Evolutionary conservation across 164 flowering plant species (phyloP), one percentile per base, ranked within the genome.

Genomic region (Amborella trichopoda): DNA sequence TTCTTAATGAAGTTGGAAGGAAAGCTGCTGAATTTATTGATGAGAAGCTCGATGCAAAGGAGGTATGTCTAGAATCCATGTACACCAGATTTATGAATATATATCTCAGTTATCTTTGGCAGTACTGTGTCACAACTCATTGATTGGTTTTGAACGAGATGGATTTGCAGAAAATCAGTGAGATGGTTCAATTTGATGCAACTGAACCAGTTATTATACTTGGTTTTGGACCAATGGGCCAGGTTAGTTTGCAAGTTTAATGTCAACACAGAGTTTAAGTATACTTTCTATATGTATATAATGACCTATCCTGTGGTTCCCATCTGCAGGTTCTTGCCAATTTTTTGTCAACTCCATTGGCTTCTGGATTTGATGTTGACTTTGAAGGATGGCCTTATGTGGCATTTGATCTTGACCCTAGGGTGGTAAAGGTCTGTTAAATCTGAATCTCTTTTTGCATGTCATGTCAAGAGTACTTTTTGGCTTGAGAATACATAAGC

Each of bases 161-260:
- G 45, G 32, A 41, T 51, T 50, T 27, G 12, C 87, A 91, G 99
- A 73, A 66, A 71, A 38, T 50, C 44, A 57, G 63, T 52, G 90
- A 77, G 39, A 52, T 46, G 56, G 74, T 70, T 37, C 76, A 75
- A 58, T 91, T 66, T 48, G 78, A 77, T 59, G 90, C 69, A n/a
- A 73, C 65, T 52, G 96, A 91, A 24, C 96, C 99, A 26, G 79
- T 91, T 40, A 95, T 91, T 33, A 82, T 91, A 25, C 69, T 91
- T 62, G 99, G 99, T 40, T 91, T 91, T 69, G 88, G 88, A 21
- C 90, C 82, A 63, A 87, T 82, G 90, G 91, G 90, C 53, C 99
- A 87, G 99, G 99, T 91, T 17, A 10, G 40, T 21, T 6, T 54
- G 21, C n/a, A n/a, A n/a, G n/a, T n/a, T n/a, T n/a, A n/a, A n/a